These are phyloP conservation scores for Penicillium argentinense DNA, from an alignment of 495 filamentous ascomycete genomes.

Conservation along the genomic window DNA sequence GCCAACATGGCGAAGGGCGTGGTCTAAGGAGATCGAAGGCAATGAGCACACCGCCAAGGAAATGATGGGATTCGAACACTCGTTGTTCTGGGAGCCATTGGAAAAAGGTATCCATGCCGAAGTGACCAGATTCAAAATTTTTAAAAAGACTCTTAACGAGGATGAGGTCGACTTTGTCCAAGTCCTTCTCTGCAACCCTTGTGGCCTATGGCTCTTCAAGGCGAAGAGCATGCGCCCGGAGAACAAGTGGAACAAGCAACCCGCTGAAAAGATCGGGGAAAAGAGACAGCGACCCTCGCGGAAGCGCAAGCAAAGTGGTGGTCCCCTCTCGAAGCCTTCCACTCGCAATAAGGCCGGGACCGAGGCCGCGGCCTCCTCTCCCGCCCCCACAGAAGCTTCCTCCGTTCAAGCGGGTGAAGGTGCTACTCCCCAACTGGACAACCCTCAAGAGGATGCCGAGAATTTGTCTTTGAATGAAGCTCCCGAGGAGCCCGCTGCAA, in stretches of 20 bases:
- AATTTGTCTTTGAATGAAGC: constrained; percentile 26
- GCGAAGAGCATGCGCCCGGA: constrained; percentile 80
- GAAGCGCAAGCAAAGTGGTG: constrained; percentile 31
- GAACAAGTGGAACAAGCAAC: constrained; percentile 75
- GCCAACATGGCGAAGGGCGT: constrained; percentile 91
- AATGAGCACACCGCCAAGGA: constrained; percentile 61
- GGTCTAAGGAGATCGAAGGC: constrained; percentile 65
- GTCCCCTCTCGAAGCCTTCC: constrained; percentile 30
- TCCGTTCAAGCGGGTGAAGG: constrained; percentile 41
- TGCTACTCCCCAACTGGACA: constrained; percentile 34
- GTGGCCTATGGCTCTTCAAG: constrained; percentile 90
- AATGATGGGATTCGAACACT: constrained; percentile 63
- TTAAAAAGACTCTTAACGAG: constrained; percentile 74
- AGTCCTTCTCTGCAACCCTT: constrained; percentile 88
- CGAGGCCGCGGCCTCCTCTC: constrained; percentile 38
- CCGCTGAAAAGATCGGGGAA: constrained; percentile 28
- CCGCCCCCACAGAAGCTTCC: constrained; percentile 43
- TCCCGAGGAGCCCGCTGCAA: constrained; percentile 22
- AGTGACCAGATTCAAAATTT: constrained; percentile 61
- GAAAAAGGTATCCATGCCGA: constrained; percentile 59
- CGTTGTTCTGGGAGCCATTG: constrained; percentile 62
- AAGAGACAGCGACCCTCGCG: constrained; percentile 45
- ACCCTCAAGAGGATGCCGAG: constrained; percentile 13
- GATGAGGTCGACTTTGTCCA: constrained; percentile 64
- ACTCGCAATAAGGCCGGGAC: constrained; percentile 34